Evolutionary conservation across 352 stramenopile species (phyloP), one percentile per base, ranked within the genome.

Genomic region (Peronosclerospora sorghi): DNA sequence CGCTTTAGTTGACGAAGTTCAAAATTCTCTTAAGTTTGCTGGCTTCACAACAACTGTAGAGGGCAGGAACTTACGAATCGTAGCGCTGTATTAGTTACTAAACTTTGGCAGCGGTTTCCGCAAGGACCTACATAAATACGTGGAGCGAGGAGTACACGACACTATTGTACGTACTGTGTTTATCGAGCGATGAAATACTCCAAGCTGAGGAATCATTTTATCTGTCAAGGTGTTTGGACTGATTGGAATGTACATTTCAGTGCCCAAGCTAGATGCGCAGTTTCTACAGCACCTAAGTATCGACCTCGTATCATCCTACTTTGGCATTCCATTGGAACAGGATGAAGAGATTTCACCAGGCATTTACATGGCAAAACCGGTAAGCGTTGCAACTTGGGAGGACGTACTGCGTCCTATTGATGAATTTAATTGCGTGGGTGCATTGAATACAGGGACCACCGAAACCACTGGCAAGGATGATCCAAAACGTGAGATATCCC

Each of bases 211-310:
- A 13, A 5, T 42, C 21, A n/a, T 8, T 41, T 10, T 26, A 7
- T 27, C 19, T 12, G 28, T 53, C 19, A 46, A 89, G 77, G 52
- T 83, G 43, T 89, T 83, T 45, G 77, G 77, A n/a, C 47, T 86
- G n/a, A 65, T 89, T 35, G 77, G 77, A 41, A 85, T 89, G 65
- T 89, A 85, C 72, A 89, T 89, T 27, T 84, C 72, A 2, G 66
- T 67, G 29, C 72, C 73, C n/a, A 68, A 67, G 27, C 52, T 89
- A 15, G 51, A 75, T 41, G 67, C 60, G 17, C 53, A 65, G 45
- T 86, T 79, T 62, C 41, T 87, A 40, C 43, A 61, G 40, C 61
- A 59, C 49, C 45, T 90, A 42, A 77, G 56, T 46, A 56, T 90
- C 20, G 74, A 90, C 37, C 41, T 71, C 29, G 59, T 90, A n/a